phyloP scores from a whole-genome alignment of 305 asterid species.

The Fraxinus paxiana region DNA sequence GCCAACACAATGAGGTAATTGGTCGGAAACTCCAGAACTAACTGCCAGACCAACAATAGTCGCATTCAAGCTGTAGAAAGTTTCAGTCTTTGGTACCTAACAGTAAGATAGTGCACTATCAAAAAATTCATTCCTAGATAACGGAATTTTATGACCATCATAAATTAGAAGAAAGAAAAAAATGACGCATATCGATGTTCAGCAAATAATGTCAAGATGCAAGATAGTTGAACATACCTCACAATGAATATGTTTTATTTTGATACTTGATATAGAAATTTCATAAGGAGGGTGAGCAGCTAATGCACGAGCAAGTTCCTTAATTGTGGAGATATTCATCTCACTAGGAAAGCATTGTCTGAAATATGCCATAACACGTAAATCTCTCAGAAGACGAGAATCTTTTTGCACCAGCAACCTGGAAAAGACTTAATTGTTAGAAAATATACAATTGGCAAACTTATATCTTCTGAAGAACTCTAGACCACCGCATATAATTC shows the following conservation, averaged over 20 bases:
- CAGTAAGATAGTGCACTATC: conserved; percentile 27
- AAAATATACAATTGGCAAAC: conserved; percentile 15
- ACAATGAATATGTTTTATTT: conserved; percentile 71
- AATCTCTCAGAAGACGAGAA: conserved; percentile 60
- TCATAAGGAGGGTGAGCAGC: conserved; percentile 82
- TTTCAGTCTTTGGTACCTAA: conserved; percentile 66
- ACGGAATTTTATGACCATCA: not conserved
- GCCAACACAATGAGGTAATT: conserved; percentile 75
- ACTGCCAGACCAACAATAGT: conserved; percentile 76
- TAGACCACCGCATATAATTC: not conserved
- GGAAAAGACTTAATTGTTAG: conserved; percentile 15
- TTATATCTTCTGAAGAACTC: not conserved
- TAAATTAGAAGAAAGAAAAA: conserved; percentile 3
- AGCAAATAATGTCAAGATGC: conserved; percentile 9
- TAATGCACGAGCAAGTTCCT: conserved; percentile 82
- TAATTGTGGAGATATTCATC: conserved; percentile 48
- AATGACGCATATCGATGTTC: not conserved
- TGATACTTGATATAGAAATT: conserved; percentile 56
- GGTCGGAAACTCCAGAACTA: conserved; percentile 45
- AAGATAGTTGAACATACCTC: conserved; percentile 49
- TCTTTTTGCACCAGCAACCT: conserved; percentile 66
- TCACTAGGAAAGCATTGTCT: conserved; percentile 80
- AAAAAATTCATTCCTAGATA: not conserved
- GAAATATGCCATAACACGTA: conserved; percentile 77
- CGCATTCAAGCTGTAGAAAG: conserved; percentile 81